Base-by-base conservation (phyloP, 768 basidiomycete species). In the Russula virescens region DNA sequence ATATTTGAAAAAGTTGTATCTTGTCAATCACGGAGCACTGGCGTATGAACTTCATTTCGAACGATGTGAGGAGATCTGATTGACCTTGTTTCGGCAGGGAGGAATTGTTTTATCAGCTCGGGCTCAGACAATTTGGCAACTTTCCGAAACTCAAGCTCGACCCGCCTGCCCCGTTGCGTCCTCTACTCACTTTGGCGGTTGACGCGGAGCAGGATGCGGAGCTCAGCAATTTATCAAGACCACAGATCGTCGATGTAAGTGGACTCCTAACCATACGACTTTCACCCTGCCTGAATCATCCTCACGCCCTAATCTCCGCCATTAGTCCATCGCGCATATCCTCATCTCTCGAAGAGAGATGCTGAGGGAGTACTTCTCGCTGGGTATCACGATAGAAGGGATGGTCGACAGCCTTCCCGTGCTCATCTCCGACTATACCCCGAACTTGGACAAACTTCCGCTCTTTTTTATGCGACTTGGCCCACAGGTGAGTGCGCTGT, bases 91-190 rank as follows among this genome's bases (percentile, higher is more conserved):
- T 45, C n/a, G 14, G 25, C 51, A 97, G 94, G 0, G 94, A 97
- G 69, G 94, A 97, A 68, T 79, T 97, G 38, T 96, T 98, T 73
- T 98, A 97, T 74, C 97, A 99, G 70, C 81, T 99, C 8, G 92
- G 85, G 2, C 75, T 98, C 28, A 80, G 91, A 19, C 96, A 98
- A 72, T 99, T 99, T 69, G 92, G 94, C 2, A 82, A 89, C 64
- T 83, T 89, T 65, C 80, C 83, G 63, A 80, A 84, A 23, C 75
- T 98, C 55, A 87, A 86, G 64, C 79, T 98, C 2, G 87, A 94
- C 40, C 95, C 96, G 1, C 78, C 95, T 3, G 92, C 94, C 0
- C 76, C 84, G 0, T 71, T 98, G 18, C 80, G 79, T 2, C 81
- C 81, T 13, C 77, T 98, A 55, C 69, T 99, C 14, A 77, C 83